phyloP scores from a whole-genome alignment of 805 yeast genomes.

The Candida hungchunana region DNA sequence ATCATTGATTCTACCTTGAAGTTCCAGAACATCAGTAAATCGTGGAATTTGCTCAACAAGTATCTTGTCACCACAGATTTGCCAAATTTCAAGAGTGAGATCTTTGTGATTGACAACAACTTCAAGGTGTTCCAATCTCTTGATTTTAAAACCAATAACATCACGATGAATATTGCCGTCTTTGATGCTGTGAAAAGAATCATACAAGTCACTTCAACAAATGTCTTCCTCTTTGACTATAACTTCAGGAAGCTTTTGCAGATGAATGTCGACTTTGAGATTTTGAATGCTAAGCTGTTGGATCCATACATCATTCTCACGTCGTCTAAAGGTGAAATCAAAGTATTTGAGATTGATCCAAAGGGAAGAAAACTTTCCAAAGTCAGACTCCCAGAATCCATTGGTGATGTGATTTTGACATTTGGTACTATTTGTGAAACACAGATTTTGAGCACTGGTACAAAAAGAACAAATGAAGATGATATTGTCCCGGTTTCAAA shows the following conservation, averaged over 20 bases:
- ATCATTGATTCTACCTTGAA: conserved; percentile 60
- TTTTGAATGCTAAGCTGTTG: conserved; percentile 55
- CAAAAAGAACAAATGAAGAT: conserved; percentile 25
- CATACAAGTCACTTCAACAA: conserved; percentile 69
- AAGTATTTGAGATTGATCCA: conserved; percentile 44
- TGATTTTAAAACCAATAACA: conserved; percentile 57
- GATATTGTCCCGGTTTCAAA: conserved; percentile 26
- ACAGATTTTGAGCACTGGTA: conserved; percentile 36
- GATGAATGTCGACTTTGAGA: conserved; percentile 53
- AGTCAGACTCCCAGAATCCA: conserved; percentile 32
- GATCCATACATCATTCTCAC: conserved; percentile 64
- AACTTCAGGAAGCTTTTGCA: conserved; percentile 51
- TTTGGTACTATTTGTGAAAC: conserved; percentile 61
- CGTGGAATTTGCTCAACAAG: conserved; percentile 68
- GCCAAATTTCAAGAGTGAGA: conserved; percentile 58
- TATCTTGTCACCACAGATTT: conserved; percentile 72
- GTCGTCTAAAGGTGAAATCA: conserved; percentile 66
- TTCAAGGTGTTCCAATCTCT: conserved; percentile 58
- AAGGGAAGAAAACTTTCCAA: conserved; percentile 33
- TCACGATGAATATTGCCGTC: conserved; percentile 65
- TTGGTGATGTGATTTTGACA: conserved; percentile 53
- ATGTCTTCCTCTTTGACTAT: conserved; percentile 58
- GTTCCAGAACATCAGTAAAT: conserved; percentile 65
- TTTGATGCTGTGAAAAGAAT: conserved; percentile 51
- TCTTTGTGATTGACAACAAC: conserved; percentile 57